Evolutionary conservation across 495 filamentous ascomycete species (phyloP), one percentile per base, ranked within the genome.

Genomic region (Paragyromitra xinjiangensis): DNA sequence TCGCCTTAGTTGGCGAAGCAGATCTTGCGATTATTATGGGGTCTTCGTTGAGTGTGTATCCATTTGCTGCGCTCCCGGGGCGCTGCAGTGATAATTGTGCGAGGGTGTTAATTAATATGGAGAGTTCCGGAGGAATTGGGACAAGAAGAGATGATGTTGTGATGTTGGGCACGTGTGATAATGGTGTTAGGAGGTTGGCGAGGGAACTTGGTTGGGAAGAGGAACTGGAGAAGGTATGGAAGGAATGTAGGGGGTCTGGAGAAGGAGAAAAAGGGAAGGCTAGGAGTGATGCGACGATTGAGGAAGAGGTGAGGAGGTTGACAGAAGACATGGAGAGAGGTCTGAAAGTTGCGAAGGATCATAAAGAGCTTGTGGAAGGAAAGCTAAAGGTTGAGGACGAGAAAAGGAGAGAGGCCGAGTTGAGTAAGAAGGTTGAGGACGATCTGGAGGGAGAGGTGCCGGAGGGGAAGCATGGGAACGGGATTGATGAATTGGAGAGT

Each of bases 11-110:
- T 1, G 84, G 79, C 16, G 81, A 86, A 73, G 93, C 94, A 3
- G 95, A 98, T 83, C 84, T 98, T 39, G 89, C 90, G 63, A 91
- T 99, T 50, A 87, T 99, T 50, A 93, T 98, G 89, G 95, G 95
- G 2, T 97, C 95, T 6, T 97, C 94, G 82, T 83, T 99, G 70
- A 88, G 86, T 7, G 95, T 99, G 24, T 91, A 94, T 68, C 96
- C 95, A 0, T 98, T 99, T 84, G 94, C 95, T 19, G 88, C 88
- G 64, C 84, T 98, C 64, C 95, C 95, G 0, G 80, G 84, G 0
- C 84, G 91, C 64, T 90, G 88, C n/a, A 75, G 79, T 8, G 87
- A 91, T 0, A 85, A 84, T 2, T 86, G 87, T 6, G 95, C 93
- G 8, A 89, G 95, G 51, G 85, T 98, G 22, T 87, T 99, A 12